Conservation (phyloP, 2,329 filamentous ascomycete species). For the Conoideocrella luteorostrata region DNA sequence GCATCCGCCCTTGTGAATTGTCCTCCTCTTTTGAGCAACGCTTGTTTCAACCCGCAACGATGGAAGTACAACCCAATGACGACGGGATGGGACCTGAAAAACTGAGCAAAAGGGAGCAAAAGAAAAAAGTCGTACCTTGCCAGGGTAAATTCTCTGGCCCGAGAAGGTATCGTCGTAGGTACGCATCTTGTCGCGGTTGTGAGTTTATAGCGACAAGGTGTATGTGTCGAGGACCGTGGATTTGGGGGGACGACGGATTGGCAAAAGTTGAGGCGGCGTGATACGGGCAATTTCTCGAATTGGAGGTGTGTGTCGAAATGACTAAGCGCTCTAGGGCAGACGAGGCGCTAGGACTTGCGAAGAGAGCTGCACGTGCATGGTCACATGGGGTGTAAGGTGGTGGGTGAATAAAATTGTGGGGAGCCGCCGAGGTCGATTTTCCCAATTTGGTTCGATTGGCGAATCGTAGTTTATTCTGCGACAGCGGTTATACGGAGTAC, state of each 20-base stretch:
- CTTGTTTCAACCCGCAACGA: too few relatives aligned
- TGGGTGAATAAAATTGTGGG: neutral
- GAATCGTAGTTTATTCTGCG: neutral
- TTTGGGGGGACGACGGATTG: constrained; percentile 21
- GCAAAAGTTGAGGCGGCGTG: constrained; percentile 27
- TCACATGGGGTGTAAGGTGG: constrained; percentile 17
- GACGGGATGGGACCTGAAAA: neutral
- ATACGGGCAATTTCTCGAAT: constrained; percentile 34
- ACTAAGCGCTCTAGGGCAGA: constrained; percentile 36
- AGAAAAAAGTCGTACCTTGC: constrained; percentile 48
- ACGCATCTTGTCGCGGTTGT: constrained; percentile 50
- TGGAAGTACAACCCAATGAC: too few relatives aligned
- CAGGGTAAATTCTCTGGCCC: constrained; percentile 61
- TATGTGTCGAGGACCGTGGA: constrained; percentile 33
- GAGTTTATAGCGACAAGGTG: constrained; percentile 34
- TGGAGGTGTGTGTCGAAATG: constrained; percentile 31
- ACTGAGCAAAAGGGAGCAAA: neutral
- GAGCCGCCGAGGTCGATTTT: neutral
- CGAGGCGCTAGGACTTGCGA: constrained; percentile 17
- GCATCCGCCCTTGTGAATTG: too few relatives aligned
- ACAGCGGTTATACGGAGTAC: too few relatives aligned
- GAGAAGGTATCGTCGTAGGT: constrained; percentile 63
- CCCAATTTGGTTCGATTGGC: constrained; percentile 4
- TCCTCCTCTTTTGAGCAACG: too few relatives aligned
- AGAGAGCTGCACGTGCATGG: constrained; percentile 22